Conservation (phyloP, 371 early-diverging fungal genomes). For the Rhizopus sp. region DNA sequence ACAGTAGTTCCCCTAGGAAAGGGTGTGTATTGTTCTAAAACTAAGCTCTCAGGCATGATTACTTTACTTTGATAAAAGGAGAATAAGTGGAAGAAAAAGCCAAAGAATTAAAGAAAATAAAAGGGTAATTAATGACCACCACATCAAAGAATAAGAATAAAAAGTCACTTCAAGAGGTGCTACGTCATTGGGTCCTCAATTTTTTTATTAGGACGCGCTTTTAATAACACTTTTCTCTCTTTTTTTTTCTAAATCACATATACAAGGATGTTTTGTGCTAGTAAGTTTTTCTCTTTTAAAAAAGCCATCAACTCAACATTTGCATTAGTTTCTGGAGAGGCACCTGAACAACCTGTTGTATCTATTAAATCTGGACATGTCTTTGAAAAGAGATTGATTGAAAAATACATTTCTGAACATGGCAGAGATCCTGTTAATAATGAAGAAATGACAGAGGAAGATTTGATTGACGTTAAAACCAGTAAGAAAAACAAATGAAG, state of each 20-base stretch:
- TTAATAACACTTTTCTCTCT: constrained; percentile 1
- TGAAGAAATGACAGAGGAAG: constrained; percentile 73
- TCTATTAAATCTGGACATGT: constrained; percentile 82
- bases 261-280: constrained; percentile 3
- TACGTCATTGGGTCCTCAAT: not conserved
- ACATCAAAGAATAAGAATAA: no score
- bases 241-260: not conserved
- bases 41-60: no score
- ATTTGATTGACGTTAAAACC: constrained; percentile 75
- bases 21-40: no score
- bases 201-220: not conserved
- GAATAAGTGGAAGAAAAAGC: no score
- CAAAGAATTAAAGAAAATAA: no score
- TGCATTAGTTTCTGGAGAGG: constrained; percentile 87
- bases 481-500: constrained; percentile 41
- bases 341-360: constrained; percentile 85
- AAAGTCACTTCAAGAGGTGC: no score
- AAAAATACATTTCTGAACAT: constrained; percentile 84
- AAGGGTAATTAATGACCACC: no score
- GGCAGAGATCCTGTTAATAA: constrained; percentile 85
- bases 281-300: constrained; percentile 3
- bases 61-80: no score
- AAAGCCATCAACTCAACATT: not conserved
- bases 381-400: constrained; percentile 85
- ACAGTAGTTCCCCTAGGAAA: no score